Percentiles rank a stretch among this genome's conserved stretches.
Evolutionary conservation across 495 filamentous ascomycete genomes (phyloP).

Genomic region (Penicillium roqueforti): DNA sequence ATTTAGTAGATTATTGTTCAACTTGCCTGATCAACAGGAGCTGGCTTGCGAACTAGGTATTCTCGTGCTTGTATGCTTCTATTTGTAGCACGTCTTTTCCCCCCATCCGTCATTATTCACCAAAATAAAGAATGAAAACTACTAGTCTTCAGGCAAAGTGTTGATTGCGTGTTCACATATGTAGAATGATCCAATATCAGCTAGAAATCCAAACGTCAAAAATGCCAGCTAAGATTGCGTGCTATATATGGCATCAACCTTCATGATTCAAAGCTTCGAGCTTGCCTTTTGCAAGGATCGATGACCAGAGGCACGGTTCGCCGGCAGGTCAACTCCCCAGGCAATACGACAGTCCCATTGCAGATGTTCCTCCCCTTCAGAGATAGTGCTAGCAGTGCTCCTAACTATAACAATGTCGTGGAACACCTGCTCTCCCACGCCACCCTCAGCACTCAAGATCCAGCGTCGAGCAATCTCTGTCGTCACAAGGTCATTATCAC

Average conservation of each 20-base stretch:
- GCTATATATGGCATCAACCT: not conserved
- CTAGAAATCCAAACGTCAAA: not conserved
- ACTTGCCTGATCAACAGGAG: too few relatives aligned
- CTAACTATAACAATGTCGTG: constrained; percentile 19
- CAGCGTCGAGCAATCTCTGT: constrained; percentile 32
- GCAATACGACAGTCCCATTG: constrained; percentile 34
- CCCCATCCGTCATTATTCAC: too few relatives aligned
- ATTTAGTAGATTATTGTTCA: too few relatives aligned
- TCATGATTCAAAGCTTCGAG: constrained; percentile 8
- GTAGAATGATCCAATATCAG: not conserved
- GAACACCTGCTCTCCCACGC: constrained; percentile 34
- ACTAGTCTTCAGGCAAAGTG: too few relatives aligned
- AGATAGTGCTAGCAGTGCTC: not conserved
- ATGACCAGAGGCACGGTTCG: constrained; percentile 24
- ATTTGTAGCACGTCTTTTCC: too few relatives aligned
- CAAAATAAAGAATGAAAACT: too few relatives aligned
- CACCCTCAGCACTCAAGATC: constrained; percentile 28
- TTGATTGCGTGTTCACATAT: too few relatives aligned
- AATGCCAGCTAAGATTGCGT: not conserved
- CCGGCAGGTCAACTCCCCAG: constrained; percentile 31
- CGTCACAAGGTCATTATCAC: constrained; percentile 30
- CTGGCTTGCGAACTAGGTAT: too few relatives aligned
- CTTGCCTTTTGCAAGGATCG: constrained; percentile 17
- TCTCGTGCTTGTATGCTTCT: too few relatives aligned
- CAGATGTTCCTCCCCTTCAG: constrained; percentile 18